A percentile compares a stretch with the other conserved stretches of the same genome.
Evolutionary conservation across 257 asterid genomes (phyloP).

Genomic region (Penstemon newberryi): DNA sequence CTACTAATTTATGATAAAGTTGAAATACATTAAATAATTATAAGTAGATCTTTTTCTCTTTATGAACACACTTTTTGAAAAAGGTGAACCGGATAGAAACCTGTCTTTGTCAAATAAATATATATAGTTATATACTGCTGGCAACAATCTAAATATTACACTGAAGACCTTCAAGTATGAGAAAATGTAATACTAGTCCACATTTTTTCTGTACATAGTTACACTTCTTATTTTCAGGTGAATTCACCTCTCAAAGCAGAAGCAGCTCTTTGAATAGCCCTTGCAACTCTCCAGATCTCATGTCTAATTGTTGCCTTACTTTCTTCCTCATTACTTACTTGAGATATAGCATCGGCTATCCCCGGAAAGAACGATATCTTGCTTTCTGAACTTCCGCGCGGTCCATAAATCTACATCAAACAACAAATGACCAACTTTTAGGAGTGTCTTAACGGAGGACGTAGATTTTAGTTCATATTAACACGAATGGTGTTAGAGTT

Average conservation of each 20-base stretch:
- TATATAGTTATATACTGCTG: too few relatives aligned
- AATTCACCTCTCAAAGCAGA: constrained; percentile 61
- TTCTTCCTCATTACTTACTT: constrained; percentile 26
- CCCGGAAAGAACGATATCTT: constrained; percentile 77
- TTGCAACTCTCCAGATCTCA: constrained; percentile 81
- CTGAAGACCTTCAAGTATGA: too few relatives aligned
- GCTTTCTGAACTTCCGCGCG: constrained; percentile 45
- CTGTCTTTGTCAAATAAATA: too few relatives aligned
- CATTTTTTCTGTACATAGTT: background rate
- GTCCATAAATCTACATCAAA: constrained; percentile 80
- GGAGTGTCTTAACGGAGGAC: too few relatives aligned
- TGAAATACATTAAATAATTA: too few relatives aligned
- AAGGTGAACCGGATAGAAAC: too few relatives aligned
- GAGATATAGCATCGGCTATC: constrained; percentile 50
- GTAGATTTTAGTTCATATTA: background rate
- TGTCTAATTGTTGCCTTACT: constrained; percentile 49
- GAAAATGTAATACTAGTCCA: too few relatives aligned
- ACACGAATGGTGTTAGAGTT: background rate
- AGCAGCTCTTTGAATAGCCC: constrained; percentile 82
- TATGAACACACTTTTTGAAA: too few relatives aligned
- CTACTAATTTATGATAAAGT: too few relatives aligned
- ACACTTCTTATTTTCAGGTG: constrained; percentile 35
- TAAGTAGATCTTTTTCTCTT: too few relatives aligned
- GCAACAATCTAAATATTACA: too few relatives aligned
- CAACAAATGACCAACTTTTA: background rate